phyloP scores from a whole-genome alignment of 2,329 filamentous ascomycete genomes.

The Ceratocystis destructans region DNA sequence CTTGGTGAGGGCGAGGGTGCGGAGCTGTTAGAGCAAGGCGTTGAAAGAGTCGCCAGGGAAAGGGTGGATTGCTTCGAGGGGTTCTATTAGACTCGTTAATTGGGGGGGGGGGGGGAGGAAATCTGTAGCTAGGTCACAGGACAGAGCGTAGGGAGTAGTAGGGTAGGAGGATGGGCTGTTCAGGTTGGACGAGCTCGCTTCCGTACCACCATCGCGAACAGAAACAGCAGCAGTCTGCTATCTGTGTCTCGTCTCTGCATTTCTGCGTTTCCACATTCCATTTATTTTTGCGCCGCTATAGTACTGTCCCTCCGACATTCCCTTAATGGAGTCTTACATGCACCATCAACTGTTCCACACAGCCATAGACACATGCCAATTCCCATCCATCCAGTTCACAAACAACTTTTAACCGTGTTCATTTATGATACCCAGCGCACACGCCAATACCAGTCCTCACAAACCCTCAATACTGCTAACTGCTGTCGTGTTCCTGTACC shows the following conservation, averaged over 20 bases:
- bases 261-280: too few relatives aligned
- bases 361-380: too few relatives aligned
- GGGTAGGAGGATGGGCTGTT: background rate
- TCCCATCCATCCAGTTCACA: too few relatives aligned
- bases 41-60: constrained; percentile 28
- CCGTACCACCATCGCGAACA: background rate
- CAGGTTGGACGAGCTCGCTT: background rate
- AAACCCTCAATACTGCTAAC: background rate
- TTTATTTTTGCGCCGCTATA: too few relatives aligned
- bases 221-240: background rate
- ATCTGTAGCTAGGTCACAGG: background rate
- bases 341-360: too few relatives aligned
- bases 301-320: too few relatives aligned
- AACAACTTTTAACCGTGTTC: too few relatives aligned
- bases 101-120: too few relatives aligned
- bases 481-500: background rate
- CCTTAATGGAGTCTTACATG: too few relatives aligned
- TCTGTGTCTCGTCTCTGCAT: too few relatives aligned
- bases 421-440: background rate
- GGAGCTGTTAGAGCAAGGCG: constrained; percentile 27
- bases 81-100: constrained; percentile 19
- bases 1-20: constrained; percentile 28
- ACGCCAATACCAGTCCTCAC: background rate
- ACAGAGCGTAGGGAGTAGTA: background rate
- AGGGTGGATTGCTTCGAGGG: constrained; percentile 26